A percentile compares a stretch with the other conserved stretches of the same genome.
Evolutionary conservation across 83 land plant species (phyloP).

Genomic region (Diphasiastrum complanatum): DNA sequence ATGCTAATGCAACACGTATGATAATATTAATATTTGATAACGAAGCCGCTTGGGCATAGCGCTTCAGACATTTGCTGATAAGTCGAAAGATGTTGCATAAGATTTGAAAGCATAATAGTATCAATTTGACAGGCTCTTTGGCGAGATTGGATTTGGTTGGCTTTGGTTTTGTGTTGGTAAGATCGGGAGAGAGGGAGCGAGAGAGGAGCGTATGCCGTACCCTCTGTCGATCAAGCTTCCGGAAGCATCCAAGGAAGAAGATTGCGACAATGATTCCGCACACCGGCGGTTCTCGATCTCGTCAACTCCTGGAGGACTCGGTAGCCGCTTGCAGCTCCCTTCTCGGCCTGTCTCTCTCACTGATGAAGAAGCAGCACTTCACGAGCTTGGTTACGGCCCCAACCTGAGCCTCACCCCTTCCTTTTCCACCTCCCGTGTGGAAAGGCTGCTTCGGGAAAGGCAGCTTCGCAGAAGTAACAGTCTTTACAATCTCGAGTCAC

Average conservation of each 20-base stretch:
- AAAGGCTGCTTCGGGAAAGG: slow-evolving; percentile 28
- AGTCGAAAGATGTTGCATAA: too few species aligned
- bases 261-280: slow-evolving; percentile 10
- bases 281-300: slow-evolving; percentile 14
- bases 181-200: background rate
- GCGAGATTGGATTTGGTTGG: too few species aligned
- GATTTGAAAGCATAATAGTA: too few species aligned
- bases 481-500: slow-evolving; percentile 6
- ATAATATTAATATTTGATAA: too few species aligned
- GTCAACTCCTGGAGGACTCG: slow-evolving; percentile 14
- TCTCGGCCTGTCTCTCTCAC: slow-evolving; percentile 8
- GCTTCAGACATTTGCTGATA: too few species aligned
- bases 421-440: slow-evolving; percentile 25
- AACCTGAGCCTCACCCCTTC: slow-evolving; percentile 20
- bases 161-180: background rate
- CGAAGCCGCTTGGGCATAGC: too few species aligned
- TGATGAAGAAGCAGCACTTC: slow-evolving; percentile 7
- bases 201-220: slow-evolving; percentile 20
- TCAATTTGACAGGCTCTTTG: too few species aligned
- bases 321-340: background rate
- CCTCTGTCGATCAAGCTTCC: slow-evolving; percentile 12
- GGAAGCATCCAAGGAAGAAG: slow-evolving; percentile 17
- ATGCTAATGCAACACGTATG: too few species aligned
- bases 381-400: slow-evolving; percentile 8
- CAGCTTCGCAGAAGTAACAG: slow-evolving; percentile 25